Conservation (phyloP, 2,329 filamentous ascomycete genomes). For the Verticillium dahliae region DNA sequence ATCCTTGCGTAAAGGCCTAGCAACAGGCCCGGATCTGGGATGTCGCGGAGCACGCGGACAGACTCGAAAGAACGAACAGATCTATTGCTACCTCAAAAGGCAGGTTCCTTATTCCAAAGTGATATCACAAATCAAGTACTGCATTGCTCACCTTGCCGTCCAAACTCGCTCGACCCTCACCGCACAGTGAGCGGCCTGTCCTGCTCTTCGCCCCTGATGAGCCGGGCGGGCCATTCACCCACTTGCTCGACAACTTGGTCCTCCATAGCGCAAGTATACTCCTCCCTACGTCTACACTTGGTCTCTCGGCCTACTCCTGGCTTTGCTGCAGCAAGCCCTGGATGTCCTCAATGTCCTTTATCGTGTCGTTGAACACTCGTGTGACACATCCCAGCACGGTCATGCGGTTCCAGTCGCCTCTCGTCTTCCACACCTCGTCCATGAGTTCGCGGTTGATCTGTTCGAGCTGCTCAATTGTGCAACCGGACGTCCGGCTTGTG, state of each 20-base stretch:
- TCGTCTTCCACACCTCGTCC: slow-evolving; percentile 77
- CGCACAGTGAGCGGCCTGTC: not conserved
- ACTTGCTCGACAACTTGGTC: not conserved
- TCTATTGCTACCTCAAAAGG: not conserved
- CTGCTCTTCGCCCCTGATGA: not conserved
- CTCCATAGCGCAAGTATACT: not conserved
- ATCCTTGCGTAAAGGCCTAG: too few species aligned
- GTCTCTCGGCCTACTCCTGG: slow-evolving; percentile 20
- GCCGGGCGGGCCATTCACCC: not conserved
- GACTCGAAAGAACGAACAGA: not conserved
- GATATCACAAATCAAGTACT: not conserved
- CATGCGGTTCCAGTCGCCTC: slow-evolving; percentile 78
- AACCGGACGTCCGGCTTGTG: slow-evolving; percentile 63
- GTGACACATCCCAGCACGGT: slow-evolving; percentile 59
- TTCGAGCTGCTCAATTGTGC: slow-evolving; percentile 88
- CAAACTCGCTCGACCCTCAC: not conserved
- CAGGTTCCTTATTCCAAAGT: not conserved
- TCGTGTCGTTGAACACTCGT: slow-evolving; percentile 68
- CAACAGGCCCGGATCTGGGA: too few species aligned
- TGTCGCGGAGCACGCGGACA: not conserved
- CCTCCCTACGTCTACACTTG: not conserved
- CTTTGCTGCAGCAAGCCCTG: slow-evolving; percentile 38
- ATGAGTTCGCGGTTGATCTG: slow-evolving; percentile 88
- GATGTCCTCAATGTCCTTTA: slow-evolving; percentile 57
- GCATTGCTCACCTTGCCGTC: not conserved